Evolutionary conservation across 2,329 filamentous ascomycete species (phyloP).

Genomic region (Cladophialophora bantiana): DNA sequence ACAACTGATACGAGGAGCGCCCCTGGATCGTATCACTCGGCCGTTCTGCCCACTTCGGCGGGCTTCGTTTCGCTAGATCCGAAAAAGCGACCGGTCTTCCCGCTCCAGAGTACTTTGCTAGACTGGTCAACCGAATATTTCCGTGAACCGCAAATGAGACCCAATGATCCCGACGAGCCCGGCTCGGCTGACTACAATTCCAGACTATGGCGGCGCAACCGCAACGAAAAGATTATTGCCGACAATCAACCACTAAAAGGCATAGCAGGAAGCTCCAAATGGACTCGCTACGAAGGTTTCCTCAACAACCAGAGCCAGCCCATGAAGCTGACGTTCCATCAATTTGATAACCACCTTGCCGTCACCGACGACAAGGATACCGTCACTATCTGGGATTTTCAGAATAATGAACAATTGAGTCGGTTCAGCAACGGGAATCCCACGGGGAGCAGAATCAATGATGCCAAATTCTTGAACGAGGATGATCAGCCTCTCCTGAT

Average conservation of each 20-base stretch:
- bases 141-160: constrained; percentile 97
- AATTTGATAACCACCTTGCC: constrained; percentile 94
- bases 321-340: constrained; percentile 92
- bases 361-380: constrained; percentile 91
- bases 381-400: constrained; percentile 86
- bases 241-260: constrained; percentile 95
- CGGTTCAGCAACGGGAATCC: constrained; percentile 96
- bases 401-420: constrained; percentile 74
- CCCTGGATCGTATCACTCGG: constrained; percentile 75
- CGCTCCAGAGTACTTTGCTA: constrained; percentile 81
- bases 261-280: constrained; percentile 81
- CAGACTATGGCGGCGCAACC: constrained; percentile 86
- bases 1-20: constrained; percentile 73
- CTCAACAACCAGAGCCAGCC: constrained; percentile 91
- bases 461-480: constrained; percentile 97
- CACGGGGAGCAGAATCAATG: constrained; percentile 86
- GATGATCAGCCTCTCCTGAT: constrained; percentile 94
- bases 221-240: constrained; percentile 89
- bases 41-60: constrained; percentile 79
- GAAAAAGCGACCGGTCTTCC: constrained; percentile 64
- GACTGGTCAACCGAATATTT: constrained; percentile 99
- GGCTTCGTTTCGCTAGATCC: constrained; percentile 70
- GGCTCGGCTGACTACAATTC: constrained; percentile 97
- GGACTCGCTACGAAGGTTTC: constrained; percentile 82
- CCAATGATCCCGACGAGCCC: constrained; percentile 92